Evolutionary conservation across 148 eudicot genomes (phyloP).

Genomic region (Agrostemma githago): DNA sequence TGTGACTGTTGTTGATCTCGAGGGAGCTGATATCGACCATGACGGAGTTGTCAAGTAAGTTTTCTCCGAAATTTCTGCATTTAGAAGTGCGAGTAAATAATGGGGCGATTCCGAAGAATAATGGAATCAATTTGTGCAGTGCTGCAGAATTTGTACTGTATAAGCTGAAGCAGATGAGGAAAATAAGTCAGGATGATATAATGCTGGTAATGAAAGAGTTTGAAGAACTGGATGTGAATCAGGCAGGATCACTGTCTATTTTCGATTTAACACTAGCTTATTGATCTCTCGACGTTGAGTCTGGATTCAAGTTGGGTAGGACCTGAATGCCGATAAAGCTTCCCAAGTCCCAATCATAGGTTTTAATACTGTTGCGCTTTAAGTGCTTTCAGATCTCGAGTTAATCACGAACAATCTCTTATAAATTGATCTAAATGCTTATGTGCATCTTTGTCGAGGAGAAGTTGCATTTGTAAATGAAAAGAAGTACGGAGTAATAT

Average conservation of each 20-base stretch:
- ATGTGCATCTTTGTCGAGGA: no score
- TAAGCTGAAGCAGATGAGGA: conserved; percentile 86
- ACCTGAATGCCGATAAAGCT: neutral
- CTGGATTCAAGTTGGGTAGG: neutral
- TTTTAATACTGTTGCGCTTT: no score
- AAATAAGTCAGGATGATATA: conserved; percentile 62
- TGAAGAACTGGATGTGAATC: conserved; percentile 69
- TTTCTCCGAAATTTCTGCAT: neutral
- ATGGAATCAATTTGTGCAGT: conserved; percentile 25
- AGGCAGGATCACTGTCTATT: conserved; percentile 60
- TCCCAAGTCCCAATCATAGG: no score
- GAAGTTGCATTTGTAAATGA: no score
- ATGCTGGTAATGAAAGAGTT: conserved; percentile 54
- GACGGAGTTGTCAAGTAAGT: conserved; percentile 76
- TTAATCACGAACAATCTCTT: no score
- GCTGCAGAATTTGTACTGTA: conserved; percentile 71
- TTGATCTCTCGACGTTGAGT: neutral
- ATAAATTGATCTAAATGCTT: no score
- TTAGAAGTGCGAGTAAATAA: no score
- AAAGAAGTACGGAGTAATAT: no score
- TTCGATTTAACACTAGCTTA: conserved; percentile 34
- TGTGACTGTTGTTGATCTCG: conserved; percentile 59
- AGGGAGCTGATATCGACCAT: conserved; percentile 77
- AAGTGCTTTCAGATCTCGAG: no score
- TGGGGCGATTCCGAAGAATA: no score